Evolutionary conservation across 805 yeast species (phyloP), one percentile per base, ranked within the genome.

Genomic region (Candida dendrica): DNA sequence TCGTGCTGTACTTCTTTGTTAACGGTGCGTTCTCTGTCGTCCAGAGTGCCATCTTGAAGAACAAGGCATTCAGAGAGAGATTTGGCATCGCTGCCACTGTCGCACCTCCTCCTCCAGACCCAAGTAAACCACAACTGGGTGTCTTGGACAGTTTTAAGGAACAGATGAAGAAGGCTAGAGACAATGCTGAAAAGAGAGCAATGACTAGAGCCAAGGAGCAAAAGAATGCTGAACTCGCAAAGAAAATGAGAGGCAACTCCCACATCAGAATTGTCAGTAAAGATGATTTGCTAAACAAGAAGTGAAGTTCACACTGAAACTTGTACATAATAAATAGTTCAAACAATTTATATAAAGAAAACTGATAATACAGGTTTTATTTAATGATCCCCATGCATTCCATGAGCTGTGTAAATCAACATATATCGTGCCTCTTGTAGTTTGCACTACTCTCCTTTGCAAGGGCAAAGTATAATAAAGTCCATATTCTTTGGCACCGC

Each of bases 1-100:
- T 89, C 30, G 81, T 90, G 48, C 69, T 88, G 39, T 93, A 90
- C 60, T 87, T 91, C 62, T 81, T 91, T 6, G 79, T 84, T 31
- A 88, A 89, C 59, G 86, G 95, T 43, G 49, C 79, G 13, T 77
- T 77, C 52, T 84, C 96, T 1, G 74, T 85, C 39, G 37, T 76
- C 16, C 98, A 91, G 67, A 77, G 91, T 10, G 57, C 75, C 39
- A 53, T 84, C 19, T 70, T 93, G 53, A 79, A 83, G 60, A 74
- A 70, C 47, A 64, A 72, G 41, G 50, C 62, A 42, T 75, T 85
- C 55, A 76, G 97, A 64, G 68, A 66, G 34, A 45, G 65, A 41
- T 61, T 77, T 26, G 75, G 77, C 11, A 67, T 85, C 51, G 77
- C 88, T 3, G 81, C 81, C 13, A 70, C 84, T 48, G 77, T 76